These are phyloP conservation scores for Gossypium raimondii DNA, from an alignment of 345 rosid genomes.

Conservation along the genomic window DNA sequence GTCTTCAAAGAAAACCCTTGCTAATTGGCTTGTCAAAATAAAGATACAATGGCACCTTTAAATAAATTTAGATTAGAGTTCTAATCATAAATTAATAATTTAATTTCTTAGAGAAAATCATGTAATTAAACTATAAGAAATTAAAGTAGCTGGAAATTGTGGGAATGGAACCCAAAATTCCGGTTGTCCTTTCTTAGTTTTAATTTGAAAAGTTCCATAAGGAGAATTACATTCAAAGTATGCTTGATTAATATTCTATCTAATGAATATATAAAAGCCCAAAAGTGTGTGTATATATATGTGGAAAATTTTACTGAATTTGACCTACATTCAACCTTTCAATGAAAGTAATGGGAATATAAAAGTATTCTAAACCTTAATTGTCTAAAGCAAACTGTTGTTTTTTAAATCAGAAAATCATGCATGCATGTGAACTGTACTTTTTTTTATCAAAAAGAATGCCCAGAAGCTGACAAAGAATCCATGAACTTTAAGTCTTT, in stretches of 20 bases:
- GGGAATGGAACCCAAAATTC: slow-evolving; percentile 3
- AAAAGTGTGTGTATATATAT: not conserved
- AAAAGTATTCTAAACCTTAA: not conserved
- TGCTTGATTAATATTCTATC: slow-evolving; percentile 9
- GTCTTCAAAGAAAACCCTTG: no score
- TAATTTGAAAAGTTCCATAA: not conserved
- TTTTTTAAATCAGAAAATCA: not conserved
- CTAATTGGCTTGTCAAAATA: no score
- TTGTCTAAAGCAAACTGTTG: not conserved
- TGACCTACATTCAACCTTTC: not conserved
- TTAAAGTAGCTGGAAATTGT: not conserved
- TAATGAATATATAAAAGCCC: not conserved
- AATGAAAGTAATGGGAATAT: no score
- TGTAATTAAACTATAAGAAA: no score
- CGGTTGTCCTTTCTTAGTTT: no score
- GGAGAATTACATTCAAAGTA: slow-evolving; percentile 20
- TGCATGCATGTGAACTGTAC: not conserved
- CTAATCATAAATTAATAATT: no score
- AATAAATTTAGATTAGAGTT: no score
- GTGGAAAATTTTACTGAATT: not conserved
- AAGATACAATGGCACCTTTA: no score
- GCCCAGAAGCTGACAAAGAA: slow-evolving; percentile 20
- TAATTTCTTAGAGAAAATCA: no score
- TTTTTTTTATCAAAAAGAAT: not conserved
- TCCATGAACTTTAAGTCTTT: not conserved